Evolutionary conservation across 129 eudicot genomes (phyloP), one percentile per base, ranked within the genome.

Genomic region (Oenanthe sinensis): DNA sequence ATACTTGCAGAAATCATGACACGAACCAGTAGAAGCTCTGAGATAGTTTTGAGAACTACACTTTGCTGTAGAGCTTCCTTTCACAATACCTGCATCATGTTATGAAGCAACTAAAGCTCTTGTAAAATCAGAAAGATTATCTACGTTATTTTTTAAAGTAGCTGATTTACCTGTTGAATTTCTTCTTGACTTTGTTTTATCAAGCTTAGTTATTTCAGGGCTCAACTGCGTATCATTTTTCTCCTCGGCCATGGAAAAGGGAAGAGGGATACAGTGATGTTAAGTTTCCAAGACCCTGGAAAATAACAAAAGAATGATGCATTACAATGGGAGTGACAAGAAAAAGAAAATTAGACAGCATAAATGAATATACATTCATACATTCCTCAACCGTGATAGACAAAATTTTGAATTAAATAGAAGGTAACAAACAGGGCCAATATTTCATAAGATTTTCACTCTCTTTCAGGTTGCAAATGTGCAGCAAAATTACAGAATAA

Each of bases 1-100:
- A 73, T 75, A 86, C 86, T 93, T 93, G 77, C 98, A 91, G 52
- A 85, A 79, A 75, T 91, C 98, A 85, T 93, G 98, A 62, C 98
- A 93, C 75, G 97, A 93, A 46, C 90, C 93, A 22, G 88, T 84
- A 44, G 89, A 76, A 68, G 97, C 93, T 86, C 97, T 83, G 52
- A 95, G 97, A 87, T 91, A 88, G 37, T 71, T 77, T 20, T 37
- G 26, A 40, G 85, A 67, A 77, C 49, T 81, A 16, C 74, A 70
- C 52, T 83, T 83, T 28, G 40, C 79, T 39, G 79, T 50, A 26
- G 85, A 79, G 36, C 80, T 76, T 63, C 75, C 80, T 75, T 43
- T 72, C 54, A 82, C 43, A 83, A 84, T 58, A 70, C 74, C 83
- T 46, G 81, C 85, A 80, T 76, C 76, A 81, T 48, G 79, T 54